These are phyloP conservation scores for Spinacia oleracea DNA, from an alignment of 179 eudicot genomes.

Conservation along the genomic window DNA sequence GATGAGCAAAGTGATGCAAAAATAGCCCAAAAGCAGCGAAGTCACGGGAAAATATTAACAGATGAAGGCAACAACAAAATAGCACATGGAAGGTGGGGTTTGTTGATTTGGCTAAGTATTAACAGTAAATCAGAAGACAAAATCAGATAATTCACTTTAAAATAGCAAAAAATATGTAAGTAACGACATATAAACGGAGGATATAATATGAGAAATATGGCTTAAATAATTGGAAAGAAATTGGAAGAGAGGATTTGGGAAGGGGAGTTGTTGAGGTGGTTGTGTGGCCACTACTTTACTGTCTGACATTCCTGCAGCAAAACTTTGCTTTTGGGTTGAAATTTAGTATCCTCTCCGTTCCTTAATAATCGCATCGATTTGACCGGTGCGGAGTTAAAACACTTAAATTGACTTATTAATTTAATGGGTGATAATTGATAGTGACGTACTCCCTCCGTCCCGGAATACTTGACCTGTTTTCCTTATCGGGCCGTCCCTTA, in stretches of 20 bases:
- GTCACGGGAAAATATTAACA: conserved; percentile 35
- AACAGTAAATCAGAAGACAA: background rate
- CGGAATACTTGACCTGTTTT: too few relatives aligned
- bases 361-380: too few relatives aligned
- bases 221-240: background rate
- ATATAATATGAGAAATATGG: background rate
- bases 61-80: background rate
- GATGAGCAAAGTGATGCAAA: conserved; percentile 10
- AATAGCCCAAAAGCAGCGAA: background rate
- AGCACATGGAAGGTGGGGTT: conserved; percentile 1
- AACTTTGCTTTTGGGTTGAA: background rate
- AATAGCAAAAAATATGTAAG: background rate
- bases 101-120: background rate
- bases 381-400: too few relatives aligned
- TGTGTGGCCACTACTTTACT: conserved; percentile 40
- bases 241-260: background rate
- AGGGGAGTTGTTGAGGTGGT: conserved; percentile 28
- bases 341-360: too few relatives aligned
- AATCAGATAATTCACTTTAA: background rate
- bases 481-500: too few relatives aligned
- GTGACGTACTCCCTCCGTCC: too few relatives aligned
- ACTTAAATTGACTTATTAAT: too few relatives aligned
- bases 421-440: too few relatives aligned
- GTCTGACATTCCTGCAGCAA: conserved; percentile 26
- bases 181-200: background rate